Evolutionary conservation across 805 yeast genomes (phyloP), one percentile per base, ranked within the genome.

Genomic region (Ogataea nonfermentans): DNA sequence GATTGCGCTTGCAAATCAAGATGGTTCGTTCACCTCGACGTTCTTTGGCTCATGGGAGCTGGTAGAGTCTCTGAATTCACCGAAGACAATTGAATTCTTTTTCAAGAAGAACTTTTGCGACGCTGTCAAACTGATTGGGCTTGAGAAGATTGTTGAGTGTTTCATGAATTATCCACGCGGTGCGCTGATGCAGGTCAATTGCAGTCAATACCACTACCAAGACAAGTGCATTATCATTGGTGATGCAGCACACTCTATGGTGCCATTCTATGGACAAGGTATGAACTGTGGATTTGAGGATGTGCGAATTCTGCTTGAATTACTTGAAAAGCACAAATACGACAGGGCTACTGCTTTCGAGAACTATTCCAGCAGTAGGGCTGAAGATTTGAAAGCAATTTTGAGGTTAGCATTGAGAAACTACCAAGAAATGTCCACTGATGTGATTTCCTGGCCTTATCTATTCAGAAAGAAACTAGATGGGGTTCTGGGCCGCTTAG

Each of bases 241-340:
- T 5, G 97, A 90, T 60, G 95, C 97, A 1, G 95, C 97, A 0
- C 97, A 90, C 63, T 79, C 93, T 20, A 90, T 89, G 96, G 97
- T 90, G 5, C 97, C 97, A n/a, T 90, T 90, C 61, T 90, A 89
- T 57, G 97, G 97, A 8, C 97, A 90, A 61, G 97, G 97, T 4
- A 84, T 90, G 91, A 90, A 90, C 61, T 86, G 95, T 57, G 97
- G 97, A 1, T 84, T 90, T 59, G 97, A 90, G 62, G 97, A 91
- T 52, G 90, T 90, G 15, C 67, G 79, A 41, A 77, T 81, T 1
- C 64, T 90, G 37, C 65, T 84, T 65, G 70, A 74, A 30, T 56
- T 81, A 17, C 31, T 73, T 32, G 73, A 71, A 23, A 49, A 59
- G 39, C 26, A 54, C 33, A 43, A 61, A 3, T 65, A 59, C 14